Base-by-base conservation (phyloP, 805 yeast species). In the Suhomyces sp. region DNA sequence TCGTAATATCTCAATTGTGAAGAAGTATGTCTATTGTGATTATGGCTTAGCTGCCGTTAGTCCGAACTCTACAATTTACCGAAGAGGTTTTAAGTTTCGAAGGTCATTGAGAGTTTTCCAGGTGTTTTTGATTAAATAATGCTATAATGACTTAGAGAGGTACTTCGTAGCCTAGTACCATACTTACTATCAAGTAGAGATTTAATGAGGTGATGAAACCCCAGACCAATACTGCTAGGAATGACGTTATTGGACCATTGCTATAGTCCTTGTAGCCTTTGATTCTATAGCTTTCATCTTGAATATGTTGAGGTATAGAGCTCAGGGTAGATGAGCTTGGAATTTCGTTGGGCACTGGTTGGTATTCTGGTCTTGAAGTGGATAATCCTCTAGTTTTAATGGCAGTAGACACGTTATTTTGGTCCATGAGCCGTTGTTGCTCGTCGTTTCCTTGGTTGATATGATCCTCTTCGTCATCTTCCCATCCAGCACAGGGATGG, bases 181-280 rank as follows among this genome's bases (percentile, higher is more conserved):
- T 79, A 25, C 83, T 62, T 25, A 69, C 73, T 13, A 90, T 81
- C 60, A 90, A 74, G 71, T 86, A 89, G 53, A 85, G 71, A 62
- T 90, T 90, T 61, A 90, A 77, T 22, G 82, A 73, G 6, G 91
- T 81, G 20, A 90, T 87, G 21, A 84, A 76, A 0, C 80, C 80
- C 90, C 96, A 90, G 12, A 87, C 80, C 22, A 78, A 52, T 10
- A 84, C 62, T 2, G 94, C 89, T 1, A 73, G 45, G 43, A 76
- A 64, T 3, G 87, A 73, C 44, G 87, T 76, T 33, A 74, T 48
- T 9, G 73, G 74, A 15, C 89, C 81, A 64, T 87, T 88, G 60
- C 92, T 86, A 79, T 86, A 83, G 68, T 89, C 96, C 46, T 77
- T 78, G 51, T 68, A 75, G 19, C 73, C 76, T 50, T 58, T 64